Conservation (phyloP, 495 filamentous ascomycete species). For the Xylaria grammica region DNA sequence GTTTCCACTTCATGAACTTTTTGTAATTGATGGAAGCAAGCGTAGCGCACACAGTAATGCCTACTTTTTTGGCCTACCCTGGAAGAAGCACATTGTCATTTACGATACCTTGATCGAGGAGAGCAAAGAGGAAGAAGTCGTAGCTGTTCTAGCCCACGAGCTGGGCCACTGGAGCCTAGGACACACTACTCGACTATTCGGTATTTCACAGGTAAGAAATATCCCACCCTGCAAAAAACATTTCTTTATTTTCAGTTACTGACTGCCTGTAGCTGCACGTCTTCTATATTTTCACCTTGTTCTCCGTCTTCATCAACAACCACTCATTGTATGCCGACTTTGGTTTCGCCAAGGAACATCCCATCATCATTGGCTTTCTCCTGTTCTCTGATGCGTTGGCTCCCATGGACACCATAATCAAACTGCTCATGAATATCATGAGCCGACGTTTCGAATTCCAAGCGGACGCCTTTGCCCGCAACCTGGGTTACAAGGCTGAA, state of each 20-base stretch:
- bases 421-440: conserved; percentile 94
- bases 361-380: conserved; percentile 95
- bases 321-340: conserved; percentile 86
- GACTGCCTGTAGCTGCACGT: conserved; percentile 64
- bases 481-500: conserved; percentile 83
- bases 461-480: conserved; percentile 86
- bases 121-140: conserved; percentile 86
- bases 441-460: conserved; percentile 94
- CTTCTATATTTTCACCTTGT: conserved; percentile 95
- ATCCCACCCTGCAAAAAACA: background rate
- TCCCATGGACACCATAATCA: conserved; percentile 89
- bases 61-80: conserved; percentile 96
- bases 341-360: conserved; percentile 82
- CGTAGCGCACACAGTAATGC: conserved; percentile 96
- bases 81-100: conserved; percentile 99
- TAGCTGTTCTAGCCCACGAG: conserved; percentile 93
- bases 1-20: conserved; percentile 88
- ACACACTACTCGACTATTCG: conserved; percentile 91
- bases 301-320: conserved; percentile 98
- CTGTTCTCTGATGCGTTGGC: conserved; percentile 93
- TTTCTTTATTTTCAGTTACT: conserved; percentile 27
- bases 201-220: conserved; percentile 80
- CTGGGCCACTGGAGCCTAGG: conserved; percentile 95
- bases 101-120: conserved; percentile 98
- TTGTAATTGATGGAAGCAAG: conserved; percentile 98